Percentiles rank a stretch among this genome's conserved stretches.
phyloP scores from a whole-genome alignment of 2,329 filamentous ascomycete genomes.

The Sarocladium brachiariae region DNA sequence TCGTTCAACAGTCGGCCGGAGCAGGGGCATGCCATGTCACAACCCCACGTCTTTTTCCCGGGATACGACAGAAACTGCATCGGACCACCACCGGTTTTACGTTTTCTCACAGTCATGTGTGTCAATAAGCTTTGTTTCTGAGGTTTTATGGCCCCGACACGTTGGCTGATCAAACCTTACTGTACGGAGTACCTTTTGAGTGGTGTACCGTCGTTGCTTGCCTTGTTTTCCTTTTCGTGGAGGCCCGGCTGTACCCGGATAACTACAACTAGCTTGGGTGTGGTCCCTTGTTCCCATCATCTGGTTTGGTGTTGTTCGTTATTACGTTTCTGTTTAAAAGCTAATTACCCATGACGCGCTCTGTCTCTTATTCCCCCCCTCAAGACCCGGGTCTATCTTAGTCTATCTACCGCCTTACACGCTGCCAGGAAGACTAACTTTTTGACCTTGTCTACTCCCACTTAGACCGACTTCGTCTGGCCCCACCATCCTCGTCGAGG shows the following conservation, averaged over 20 bases:
- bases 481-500: constrained; percentile 1
- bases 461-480: constrained; percentile 7
- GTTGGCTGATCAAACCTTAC: too few relatives aligned
- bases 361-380: background rate
- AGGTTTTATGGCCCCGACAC: too few relatives aligned
- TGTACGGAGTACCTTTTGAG: too few relatives aligned
- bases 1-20: too few relatives aligned
- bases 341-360: background rate
- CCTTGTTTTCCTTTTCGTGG: background rate
- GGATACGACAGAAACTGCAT: background rate
- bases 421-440: background rate
- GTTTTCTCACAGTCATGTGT: background rate
- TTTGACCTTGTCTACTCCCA: constrained; percentile 9
- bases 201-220: too few relatives aligned
- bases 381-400: background rate
- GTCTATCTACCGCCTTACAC: too few relatives aligned
- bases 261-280: too few relatives aligned
- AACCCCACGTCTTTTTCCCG: background rate
- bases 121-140: background rate
- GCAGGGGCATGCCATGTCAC: too few relatives aligned
- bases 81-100: background rate
- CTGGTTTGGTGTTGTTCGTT: background rate
- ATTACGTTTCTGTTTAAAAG: background rate
- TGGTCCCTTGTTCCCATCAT: too few relatives aligned
- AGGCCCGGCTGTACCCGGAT: background rate